Conservation (phyloP, 371 early-diverging fungal genomes). For the Mortierella sp. region DNA sequence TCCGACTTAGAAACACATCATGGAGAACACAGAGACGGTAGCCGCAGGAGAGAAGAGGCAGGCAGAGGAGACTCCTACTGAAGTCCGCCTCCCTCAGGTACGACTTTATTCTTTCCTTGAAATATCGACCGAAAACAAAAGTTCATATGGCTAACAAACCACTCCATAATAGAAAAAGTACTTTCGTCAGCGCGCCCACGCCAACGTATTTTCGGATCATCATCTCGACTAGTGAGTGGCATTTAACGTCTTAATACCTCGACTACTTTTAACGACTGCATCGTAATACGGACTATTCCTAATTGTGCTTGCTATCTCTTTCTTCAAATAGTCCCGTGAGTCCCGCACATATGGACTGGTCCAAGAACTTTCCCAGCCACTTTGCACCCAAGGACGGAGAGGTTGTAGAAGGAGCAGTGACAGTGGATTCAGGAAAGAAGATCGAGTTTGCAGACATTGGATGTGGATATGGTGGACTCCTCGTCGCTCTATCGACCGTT, state of each 20-base stretch:
- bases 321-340: constrained; percentile 75
- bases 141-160: not conserved
- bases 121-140: not conserved
- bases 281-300: too few relatives aligned
- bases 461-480: constrained; percentile 99
- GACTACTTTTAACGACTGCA: not conserved
- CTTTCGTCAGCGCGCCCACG: constrained; percentile 98
- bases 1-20: constrained; percentile 9
- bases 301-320: too few relatives aligned
- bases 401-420: constrained; percentile 50
- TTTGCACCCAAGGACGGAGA: constrained; percentile 65
- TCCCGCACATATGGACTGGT: constrained; percentile 94
- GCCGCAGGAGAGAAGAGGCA: constrained; percentile 44
- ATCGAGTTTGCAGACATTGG: constrained; percentile 99
- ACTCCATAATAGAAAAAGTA: constrained; percentile 79
- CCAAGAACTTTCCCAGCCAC: constrained; percentile 84
- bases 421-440: constrained; percentile 57
- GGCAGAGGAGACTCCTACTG: constrained; percentile 32
- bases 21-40: constrained; percentile 23
- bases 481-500: constrained; percentile 90
- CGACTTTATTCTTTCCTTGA: not conserved
- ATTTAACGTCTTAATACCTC: not conserved
- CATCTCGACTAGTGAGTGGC: constrained; percentile 86
- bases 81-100: constrained; percentile 51
- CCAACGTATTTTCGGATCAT: constrained; percentile 98